These are phyloP conservation scores for Mortierella sp. DNA, from an alignment of 371 early-diverging fungal genomes.

Conservation along the genomic window DNA sequence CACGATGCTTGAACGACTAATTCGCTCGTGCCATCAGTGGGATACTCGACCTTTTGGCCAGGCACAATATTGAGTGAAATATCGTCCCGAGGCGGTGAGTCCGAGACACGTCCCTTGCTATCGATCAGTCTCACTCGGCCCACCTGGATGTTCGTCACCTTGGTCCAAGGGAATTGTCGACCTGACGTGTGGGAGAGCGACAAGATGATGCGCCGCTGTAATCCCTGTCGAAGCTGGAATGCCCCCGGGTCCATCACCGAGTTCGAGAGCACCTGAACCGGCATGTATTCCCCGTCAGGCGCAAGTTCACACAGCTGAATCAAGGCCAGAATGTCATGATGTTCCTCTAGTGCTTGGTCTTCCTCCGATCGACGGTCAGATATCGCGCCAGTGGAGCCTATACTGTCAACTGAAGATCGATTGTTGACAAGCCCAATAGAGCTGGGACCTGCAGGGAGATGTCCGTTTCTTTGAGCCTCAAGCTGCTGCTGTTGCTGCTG, in stretches of 20 bases:
- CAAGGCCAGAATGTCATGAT: conserved; percentile 78
- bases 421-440: not conserved
- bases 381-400: conserved; percentile 28
- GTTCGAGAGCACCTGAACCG: conserved; percentile 72
- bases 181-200: conserved; percentile 83
- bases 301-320: conserved; percentile 77
- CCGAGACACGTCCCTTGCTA: conserved; percentile 69
- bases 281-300: conserved; percentile 77
- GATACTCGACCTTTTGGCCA: conserved; percentile 60
- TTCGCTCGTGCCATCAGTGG: conserved; percentile 73
- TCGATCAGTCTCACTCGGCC: conserved; percentile 77
- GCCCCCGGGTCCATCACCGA: conserved; percentile 68
- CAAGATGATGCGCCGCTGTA: conserved; percentile 82
- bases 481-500: conserved; percentile 33
- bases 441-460: conserved; percentile 2
- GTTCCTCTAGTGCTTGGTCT: conserved; percentile 71
- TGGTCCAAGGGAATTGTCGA: conserved; percentile 72
- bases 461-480: conserved; percentile 20
- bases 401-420: conserved; percentile 45
- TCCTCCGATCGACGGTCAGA: conserved; percentile 72
- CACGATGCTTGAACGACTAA: conserved; percentile 74
- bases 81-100: conserved; percentile 62
- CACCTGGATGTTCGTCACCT: conserved; percentile 65
- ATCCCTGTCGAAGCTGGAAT: conserved; percentile 84
- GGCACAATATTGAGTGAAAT: conserved; percentile 64